phyloP scores from a whole-genome alignment of 2,329 filamentous ascomycete genomes.

The Lecanicillium sp. region DNA sequence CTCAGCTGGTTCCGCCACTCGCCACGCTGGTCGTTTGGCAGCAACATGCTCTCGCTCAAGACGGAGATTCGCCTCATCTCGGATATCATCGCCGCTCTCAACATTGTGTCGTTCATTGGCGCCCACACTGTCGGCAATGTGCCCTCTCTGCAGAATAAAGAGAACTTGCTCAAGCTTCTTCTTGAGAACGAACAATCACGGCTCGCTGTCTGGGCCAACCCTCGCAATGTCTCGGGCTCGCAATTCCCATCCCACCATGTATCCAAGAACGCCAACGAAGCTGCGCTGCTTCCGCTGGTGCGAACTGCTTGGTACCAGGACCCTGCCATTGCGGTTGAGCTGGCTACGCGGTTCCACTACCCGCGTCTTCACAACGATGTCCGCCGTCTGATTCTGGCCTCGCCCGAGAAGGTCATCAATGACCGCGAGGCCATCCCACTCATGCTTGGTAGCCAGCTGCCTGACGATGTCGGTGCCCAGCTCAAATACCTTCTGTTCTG shows the following conservation, averaged over 20 bases:
- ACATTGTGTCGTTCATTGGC: constrained; percentile 56
- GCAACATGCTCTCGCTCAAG: constrained; percentile 87
- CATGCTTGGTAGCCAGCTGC: constrained; percentile 69
- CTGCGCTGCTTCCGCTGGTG: constrained; percentile 57
- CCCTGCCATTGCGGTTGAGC: constrained; percentile 79
- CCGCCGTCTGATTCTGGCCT: constrained; percentile 71
- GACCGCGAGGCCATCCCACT: constrained; percentile 80
- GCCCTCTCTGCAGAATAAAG: constrained; percentile 68
- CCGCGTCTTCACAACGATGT: constrained; percentile 68
- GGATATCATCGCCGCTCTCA: constrained; percentile 66
- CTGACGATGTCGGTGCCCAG: constrained; percentile 69
- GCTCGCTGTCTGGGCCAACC: constrained; percentile 84
- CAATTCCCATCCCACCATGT: constrained; percentile 34
- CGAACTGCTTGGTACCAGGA: constrained; percentile 82
- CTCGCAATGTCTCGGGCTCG: constrained; percentile 54
- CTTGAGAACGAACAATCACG: constrained; percentile 80
- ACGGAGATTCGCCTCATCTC: constrained; percentile 78
- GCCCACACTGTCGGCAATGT: constrained; percentile 45
- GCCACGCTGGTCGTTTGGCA: constrained; percentile 91
- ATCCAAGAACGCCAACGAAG: constrained; percentile 34
- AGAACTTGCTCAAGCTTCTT: constrained; percentile 73
- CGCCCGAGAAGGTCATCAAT: constrained; percentile 73
- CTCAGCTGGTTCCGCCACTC: constrained; percentile 82
- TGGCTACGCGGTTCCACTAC: constrained; percentile 73
- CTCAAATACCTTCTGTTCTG: constrained; percentile 93